Evolutionary conservation across 2,329 filamentous ascomycete genomes (phyloP), one percentile per base, ranked within the genome.

Genomic region (Neofusicoccum sp.): DNA sequence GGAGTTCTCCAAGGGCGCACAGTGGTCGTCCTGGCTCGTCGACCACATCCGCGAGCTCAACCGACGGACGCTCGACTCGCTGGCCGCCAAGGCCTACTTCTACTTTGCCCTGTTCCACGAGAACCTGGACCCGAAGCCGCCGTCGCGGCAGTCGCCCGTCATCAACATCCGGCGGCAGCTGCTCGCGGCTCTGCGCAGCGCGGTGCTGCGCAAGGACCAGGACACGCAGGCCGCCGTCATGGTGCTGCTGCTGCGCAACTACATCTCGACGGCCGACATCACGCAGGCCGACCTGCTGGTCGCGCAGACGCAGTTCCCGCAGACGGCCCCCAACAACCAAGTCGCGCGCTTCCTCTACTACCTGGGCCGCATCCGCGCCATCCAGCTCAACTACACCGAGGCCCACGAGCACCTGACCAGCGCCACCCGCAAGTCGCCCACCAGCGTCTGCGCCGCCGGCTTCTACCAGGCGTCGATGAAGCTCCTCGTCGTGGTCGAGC

Each of bases 191-290:
- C 86, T 99, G 62, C 87, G 95, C 70, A 98, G 93, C 47, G 91
- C 95, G n/a, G 95, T 98, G 30, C 83, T 99, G 65, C 89, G 95
- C 69, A 98, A 98, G 80, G 95, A 99, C 76, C 87, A 92, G 66
- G 95, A 99, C 70, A 97, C 91, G n/a, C 93, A 98, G 79, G 91
- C 95, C 30, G 91, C 93, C 0, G 91, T 98, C 67, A 98, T 96
- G 67, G 96, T 96, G 12, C 83, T 99, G 61, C 84, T 99, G 57
- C 88, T 99, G 68, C 91, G 95, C 69, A 99, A 95, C 79, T 99
- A 99, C 76, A 87, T 99, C 66, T 87, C 90, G 51, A 98, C 93
- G 45, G 96, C 95, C 66, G 93, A 98, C 77, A 97, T 99, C 76
- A 89, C 90, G 60, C 95, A 99, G 79, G 95, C 95, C 67, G 95